Conservation (phyloP, 2,329 filamentous ascomycete species). For the Fusarium palustre region DNA sequence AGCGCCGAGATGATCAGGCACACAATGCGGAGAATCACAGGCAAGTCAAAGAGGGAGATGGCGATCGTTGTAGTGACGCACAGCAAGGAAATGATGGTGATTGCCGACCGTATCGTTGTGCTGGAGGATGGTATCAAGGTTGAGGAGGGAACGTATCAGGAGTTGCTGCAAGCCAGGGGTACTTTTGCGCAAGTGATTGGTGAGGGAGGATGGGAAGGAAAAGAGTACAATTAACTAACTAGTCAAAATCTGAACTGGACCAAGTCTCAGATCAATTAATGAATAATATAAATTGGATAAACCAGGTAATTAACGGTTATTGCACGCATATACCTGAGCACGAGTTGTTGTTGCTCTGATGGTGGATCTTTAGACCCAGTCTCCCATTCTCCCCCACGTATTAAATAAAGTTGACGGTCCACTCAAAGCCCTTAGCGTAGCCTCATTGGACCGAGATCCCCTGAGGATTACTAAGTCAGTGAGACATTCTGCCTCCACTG, state of each 20-base stretch:
- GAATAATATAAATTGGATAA: neutral
- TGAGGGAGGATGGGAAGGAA: slow-evolving; percentile 40
- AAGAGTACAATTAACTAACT: slow-evolving; percentile 7
- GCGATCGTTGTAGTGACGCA: slow-evolving; percentile 88
- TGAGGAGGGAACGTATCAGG: slow-evolving; percentile 74
- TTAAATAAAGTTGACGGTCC: neutral
- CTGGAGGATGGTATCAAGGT: slow-evolving; percentile 75
- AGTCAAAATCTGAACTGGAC: neutral
- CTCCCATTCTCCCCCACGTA: slow-evolving; percentile 15
- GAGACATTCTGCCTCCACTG: neutral
- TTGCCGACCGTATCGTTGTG: slow-evolving; percentile 79
- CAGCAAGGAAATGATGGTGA: slow-evolving; percentile 84
- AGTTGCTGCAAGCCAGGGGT: slow-evolving; percentile 62
- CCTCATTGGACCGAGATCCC: neutral
- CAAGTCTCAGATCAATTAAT: neutral
- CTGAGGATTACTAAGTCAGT: slow-evolving; percentile 22
- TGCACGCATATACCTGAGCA: neutral
- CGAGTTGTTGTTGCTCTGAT: neutral
- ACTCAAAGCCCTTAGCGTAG: no score
- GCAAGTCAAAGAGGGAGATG: slow-evolving; percentile 56
- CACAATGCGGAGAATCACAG: slow-evolving; percentile 68
- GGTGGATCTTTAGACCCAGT: slow-evolving; percentile 8
- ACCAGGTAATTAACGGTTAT: neutral
- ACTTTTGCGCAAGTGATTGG: slow-evolving; percentile 63
- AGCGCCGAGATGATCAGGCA: slow-evolving; percentile 73